Evolutionary conservation across 1,284 basidiomycete species (phyloP), one percentile per base, ranked within the genome.

Genomic region (Moniliella sp.): DNA sequence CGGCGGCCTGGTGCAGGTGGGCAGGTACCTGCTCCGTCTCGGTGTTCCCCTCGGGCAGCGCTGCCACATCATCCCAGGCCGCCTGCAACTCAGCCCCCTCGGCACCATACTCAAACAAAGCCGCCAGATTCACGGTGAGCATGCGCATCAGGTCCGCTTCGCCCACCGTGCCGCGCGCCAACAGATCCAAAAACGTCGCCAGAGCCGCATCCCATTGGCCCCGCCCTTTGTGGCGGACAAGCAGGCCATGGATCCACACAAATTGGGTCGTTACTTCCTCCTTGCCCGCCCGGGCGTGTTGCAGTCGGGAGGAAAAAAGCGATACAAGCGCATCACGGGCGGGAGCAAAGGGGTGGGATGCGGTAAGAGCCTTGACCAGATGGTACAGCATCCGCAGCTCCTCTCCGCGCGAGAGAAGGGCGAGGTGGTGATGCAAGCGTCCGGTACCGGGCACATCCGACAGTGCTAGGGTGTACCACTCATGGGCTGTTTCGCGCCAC

Each of bases 61-160:
- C n/a, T n/a, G n/a, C n/a, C n/a, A n/a, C n/a, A n/a, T n/a, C n/a
- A 38, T 35, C 14, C 26, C 40, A 7, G 4, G 39, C 32, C 18
- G 38, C 33, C 0, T 34, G 68, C 18, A 93, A 64, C 2, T 80
- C 61, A 2, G 79, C 74, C 8, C 67, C 69, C 1, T 74, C 68
- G 12, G 73, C 67, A n/a, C 86, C 84, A 48, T 86, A 93, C 62
- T 94, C 83, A 45, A 93, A 66, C 9, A 91, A 60, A 0, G 78
- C 70, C 3, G 73, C 69, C 12, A 93, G 68, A 57, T 88, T 91
- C 50, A 81, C 67, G 84, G 76, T 66, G 0, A 72, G 84, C 78
- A 94, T 86, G 75, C 88, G 82, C 46, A 81, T 77, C 88, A 88
- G 97, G 40, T 82, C n/a, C n/a, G n/a, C n/a, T n/a, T n/a, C n/a